Evolutionary conservation across 1,139 yeast genomes (phyloP).

Genomic region (Komagataea norvegica): DNA sequence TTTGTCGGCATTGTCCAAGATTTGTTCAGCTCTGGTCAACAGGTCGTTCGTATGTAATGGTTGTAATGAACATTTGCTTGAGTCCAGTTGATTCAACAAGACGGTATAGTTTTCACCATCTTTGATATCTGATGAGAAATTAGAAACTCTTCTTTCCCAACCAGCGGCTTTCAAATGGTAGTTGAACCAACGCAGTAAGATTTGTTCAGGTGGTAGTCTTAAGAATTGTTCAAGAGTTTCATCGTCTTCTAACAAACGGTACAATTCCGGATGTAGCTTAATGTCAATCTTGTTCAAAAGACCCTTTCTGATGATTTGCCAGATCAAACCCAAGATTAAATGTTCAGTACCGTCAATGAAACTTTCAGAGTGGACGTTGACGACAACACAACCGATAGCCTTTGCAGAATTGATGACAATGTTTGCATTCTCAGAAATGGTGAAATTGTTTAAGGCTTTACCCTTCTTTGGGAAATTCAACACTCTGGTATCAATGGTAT

Average conservation of each 20-base stretch:
- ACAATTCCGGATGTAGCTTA: constrained; percentile 92
- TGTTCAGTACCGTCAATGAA: constrained; percentile 97
- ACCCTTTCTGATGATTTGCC: constrained; percentile 98
- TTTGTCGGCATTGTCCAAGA: constrained; percentile 81
- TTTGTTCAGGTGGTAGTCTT: constrained; percentile 96
- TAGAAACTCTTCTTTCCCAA: constrained; percentile 78
- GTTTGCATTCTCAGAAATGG: constrained; percentile 95
- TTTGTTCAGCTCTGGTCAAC: constrained; percentile 78
- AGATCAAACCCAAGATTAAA: constrained; percentile 86
- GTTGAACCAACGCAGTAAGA: constrained; percentile 94
- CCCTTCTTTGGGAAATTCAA: constrained; percentile 80
- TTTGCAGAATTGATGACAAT: constrained; percentile 97
- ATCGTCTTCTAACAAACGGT: constrained; percentile 90
- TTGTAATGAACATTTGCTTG: constrained; percentile 71
- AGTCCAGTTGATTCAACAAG: constrained; percentile 80
- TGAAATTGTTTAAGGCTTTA: constrained; percentile 86
- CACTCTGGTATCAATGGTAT: constrained; percentile 97
- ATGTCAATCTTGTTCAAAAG: constrained; percentile 91
- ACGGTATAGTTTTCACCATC: constrained; percentile 97
- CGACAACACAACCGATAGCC: constrained; percentile 98
- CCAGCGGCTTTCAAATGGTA: constrained; percentile 94
- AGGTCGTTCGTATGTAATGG: constrained; percentile 71
- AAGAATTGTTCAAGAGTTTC: constrained; percentile 95
- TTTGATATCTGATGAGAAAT: constrained; percentile 81
- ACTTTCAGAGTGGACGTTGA: constrained; percentile 95